These are phyloP conservation scores for Aspergillus hiratsukae DNA, from an alignment of 2,329 filamentous ascomycete species.

Conservation along the genomic window DNA sequence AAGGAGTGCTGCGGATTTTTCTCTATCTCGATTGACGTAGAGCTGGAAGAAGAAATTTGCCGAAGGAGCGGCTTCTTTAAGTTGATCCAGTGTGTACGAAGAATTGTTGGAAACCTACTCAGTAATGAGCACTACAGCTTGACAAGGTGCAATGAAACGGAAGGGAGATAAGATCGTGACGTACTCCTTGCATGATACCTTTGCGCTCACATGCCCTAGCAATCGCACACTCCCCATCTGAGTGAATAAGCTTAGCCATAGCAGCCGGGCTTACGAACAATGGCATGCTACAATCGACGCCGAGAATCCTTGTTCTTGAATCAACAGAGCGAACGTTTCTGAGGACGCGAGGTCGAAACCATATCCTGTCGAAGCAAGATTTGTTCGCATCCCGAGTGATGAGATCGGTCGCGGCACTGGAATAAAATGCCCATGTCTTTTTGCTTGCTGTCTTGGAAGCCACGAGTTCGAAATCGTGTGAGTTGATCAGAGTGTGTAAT, in stretches of 20 bases:
- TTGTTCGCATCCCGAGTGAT: slow-evolving; percentile 56
- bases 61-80: slow-evolving; percentile 41
- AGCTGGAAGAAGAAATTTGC: slow-evolving; percentile 52
- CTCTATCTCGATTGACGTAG: slow-evolving; percentile 51
- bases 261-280: slow-evolving; percentile 62
- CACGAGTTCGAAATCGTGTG: slow-evolving; percentile 57
- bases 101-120: slow-evolving; percentile 55
- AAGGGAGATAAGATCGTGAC: slow-evolving; percentile 7
- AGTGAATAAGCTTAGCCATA: slow-evolving; percentile 60
- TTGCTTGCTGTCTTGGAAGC: slow-evolving; percentile 53
- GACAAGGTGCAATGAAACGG: neutral
- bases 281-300: slow-evolving; percentile 49
- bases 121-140: neutral
- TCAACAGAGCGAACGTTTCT: slow-evolving; percentile 52
- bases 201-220: slow-evolving; percentile 49
- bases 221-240: slow-evolving; percentile 59
- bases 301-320: slow-evolving; percentile 53
- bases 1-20: slow-evolving; percentile 47
- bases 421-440: slow-evolving; percentile 68
- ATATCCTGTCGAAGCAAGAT: slow-evolving; percentile 52
- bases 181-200: slow-evolving; percentile 54
- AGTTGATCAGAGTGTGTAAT: slow-evolving; percentile 53
- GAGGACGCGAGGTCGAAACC: slow-evolving; percentile 56
- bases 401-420: slow-evolving; percentile 60
- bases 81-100: slow-evolving; percentile 54